Base-by-base conservation (phyloP, 768 basidiomycete species). In the Amanita inopinata region DNA sequence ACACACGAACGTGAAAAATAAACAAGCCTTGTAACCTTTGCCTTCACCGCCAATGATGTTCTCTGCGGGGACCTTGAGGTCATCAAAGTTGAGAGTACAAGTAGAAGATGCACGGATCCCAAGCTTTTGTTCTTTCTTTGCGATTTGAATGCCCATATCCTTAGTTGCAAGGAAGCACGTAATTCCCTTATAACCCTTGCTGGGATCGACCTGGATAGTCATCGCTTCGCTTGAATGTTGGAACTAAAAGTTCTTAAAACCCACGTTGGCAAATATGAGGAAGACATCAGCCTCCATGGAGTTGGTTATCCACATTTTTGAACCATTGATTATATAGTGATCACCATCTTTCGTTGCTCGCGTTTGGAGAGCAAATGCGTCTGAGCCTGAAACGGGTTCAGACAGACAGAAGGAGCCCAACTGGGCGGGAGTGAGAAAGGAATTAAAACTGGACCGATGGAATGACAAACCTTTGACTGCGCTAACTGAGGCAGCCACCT, bases 301-400 rank as follows among this genome's bases (percentile, higher is more conserved):
- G 63, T 97, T 97, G 18, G 92, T 94, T 46, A 97, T 96, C 92
- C 92, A 96, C 92, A 94, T 93, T 70, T 99, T 99, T 43, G 89
- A 88, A n/a, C 96, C 96, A 52, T 91, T 93, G 40, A 99, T 59
- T 22, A 91, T 66, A 75, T 83, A 98, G 59, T 82, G 60, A 52
- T 84, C 78, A 12, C 89, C 91, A 34, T 89, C 82, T 60, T 84
- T 87, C 58, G 72, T 82, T 11, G 96, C 94, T 8, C 86, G 84
- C 1, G 96, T 92, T 59, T 94, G 89, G 24, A 99, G 68, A 0
- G 94, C 92, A 58, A 99, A 99, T 0, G 96, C 96, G 56, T 99
- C 96, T 4, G 92, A 96, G 2, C 96, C 96, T 6, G 92, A 93
- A 0, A 76, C 81, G 1, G 91, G 66, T 58, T 99, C 96, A 0